Conservation (phyloP, 257 asterid species). For the Solanum pimpinellifolium region DNA sequence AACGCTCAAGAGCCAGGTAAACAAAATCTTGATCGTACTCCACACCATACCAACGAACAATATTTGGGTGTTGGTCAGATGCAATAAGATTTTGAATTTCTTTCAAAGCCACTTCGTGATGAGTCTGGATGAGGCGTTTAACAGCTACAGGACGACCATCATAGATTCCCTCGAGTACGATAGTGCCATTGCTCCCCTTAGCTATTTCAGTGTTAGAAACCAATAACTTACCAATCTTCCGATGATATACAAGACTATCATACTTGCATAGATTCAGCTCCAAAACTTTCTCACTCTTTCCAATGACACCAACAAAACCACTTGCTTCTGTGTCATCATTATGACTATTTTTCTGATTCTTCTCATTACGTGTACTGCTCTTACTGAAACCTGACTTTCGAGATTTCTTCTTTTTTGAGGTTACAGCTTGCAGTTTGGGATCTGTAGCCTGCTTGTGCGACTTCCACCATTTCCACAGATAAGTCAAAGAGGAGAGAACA, state of each 20-base stretch:
- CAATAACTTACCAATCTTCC: constrained; percentile 62
- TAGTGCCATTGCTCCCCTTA: constrained; percentile 86
- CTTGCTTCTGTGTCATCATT: background rate
- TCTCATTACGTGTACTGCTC: constrained; percentile 13
- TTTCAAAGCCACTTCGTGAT: constrained; percentile 72
- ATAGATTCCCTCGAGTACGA: constrained; percentile 73
- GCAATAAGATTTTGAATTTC: constrained; percentile 89
- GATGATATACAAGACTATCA: constrained; percentile 20
- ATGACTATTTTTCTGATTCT: constrained; percentile 7
- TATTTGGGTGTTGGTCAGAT: constrained; percentile 84
- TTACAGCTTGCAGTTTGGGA: constrained; percentile 20
- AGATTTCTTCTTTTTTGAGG: constrained; percentile 47
- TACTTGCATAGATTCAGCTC: constrained; percentile 6
- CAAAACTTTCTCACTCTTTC: constrained; percentile 6
- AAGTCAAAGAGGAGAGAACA: constrained; percentile 18
- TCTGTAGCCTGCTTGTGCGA: constrained; percentile 17
- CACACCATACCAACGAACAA: constrained; percentile 84
- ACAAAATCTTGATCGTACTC: constrained; percentile 79
- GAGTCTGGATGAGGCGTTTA: constrained; percentile 79
- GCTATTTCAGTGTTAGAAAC: constrained; percentile 60
- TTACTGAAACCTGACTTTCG: constrained; percentile 38
- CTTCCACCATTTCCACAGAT: constrained; percentile 6
- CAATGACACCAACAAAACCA: constrained; percentile 8
- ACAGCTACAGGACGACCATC: constrained; percentile 89
- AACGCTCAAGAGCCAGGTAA: constrained; percentile 69